These are phyloP conservation scores for Tremella yokohamensis DNA, from an alignment of 768 basidiomycete genomes.

Conservation along the genomic window DNA sequence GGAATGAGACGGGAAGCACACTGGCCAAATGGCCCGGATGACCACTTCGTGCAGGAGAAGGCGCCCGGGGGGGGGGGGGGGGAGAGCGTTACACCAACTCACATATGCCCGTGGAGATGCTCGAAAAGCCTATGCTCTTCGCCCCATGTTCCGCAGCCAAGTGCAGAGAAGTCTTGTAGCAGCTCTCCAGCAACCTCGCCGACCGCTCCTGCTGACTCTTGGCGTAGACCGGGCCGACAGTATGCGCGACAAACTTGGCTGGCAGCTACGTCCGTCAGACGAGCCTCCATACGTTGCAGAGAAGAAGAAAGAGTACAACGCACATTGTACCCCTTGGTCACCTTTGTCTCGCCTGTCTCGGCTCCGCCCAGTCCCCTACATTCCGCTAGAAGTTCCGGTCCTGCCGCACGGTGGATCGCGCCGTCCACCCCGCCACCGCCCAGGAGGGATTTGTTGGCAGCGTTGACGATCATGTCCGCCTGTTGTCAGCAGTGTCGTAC, in stretches of 20 bases:
- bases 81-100: slow-evolving; percentile 11
- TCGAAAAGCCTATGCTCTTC: slow-evolving; percentile 46
- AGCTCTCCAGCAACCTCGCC: slow-evolving; percentile 35
- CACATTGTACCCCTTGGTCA: slow-evolving; percentile 50
- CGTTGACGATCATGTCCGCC: slow-evolving; percentile 50
- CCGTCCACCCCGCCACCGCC: slow-evolving; percentile 54
- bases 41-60: slow-evolving; percentile 5
- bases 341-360: slow-evolving; percentile 51
- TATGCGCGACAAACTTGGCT: slow-evolving; percentile 48
- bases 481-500: slow-evolving; percentile 6
- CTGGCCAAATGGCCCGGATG: slow-evolving; percentile 29
- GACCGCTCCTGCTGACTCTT: slow-evolving; percentile 18
- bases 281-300: background rate
- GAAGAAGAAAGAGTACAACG: slow-evolving; percentile 8
- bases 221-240: slow-evolving; percentile 51
- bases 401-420: slow-evolving; percentile 52
- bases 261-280: slow-evolving; percentile 41
- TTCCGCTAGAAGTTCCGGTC: slow-evolving; percentile 45
- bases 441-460: slow-evolving; percentile 49
- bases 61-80: background rate
- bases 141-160: slow-evolving; percentile 33
- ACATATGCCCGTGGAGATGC: slow-evolving; percentile 51
- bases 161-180: slow-evolving; percentile 48
- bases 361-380: slow-evolving; percentile 49
- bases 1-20: background rate